Conservation (phyloP, 495 filamentous ascomycete genomes). For the Penicillium robsamsonii region DNA sequence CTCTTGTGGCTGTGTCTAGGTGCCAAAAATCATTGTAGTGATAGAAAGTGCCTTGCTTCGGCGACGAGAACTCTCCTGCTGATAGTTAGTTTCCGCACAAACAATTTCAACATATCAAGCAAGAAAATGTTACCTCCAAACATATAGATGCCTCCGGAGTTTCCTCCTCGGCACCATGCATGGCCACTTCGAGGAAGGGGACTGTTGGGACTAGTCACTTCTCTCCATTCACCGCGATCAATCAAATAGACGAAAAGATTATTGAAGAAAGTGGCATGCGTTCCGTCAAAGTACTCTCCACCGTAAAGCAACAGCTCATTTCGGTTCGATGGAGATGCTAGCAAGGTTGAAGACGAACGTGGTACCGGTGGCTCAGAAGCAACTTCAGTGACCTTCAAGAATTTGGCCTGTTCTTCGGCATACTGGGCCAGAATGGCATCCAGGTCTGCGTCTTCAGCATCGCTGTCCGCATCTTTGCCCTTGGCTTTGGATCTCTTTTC, state of each 20-base stretch:
- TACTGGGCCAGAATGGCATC: slow-evolving; percentile 97
- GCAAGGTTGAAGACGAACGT: slow-evolving; percentile 72
- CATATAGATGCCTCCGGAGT: slow-evolving; percentile 80
- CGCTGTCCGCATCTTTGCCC: slow-evolving; percentile 64
- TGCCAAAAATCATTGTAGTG: slow-evolving; percentile 99
- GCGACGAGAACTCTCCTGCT: slow-evolving; percentile 61
- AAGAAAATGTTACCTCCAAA: slow-evolving; percentile 66
- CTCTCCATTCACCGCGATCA: slow-evolving; percentile 81
- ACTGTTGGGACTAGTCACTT: slow-evolving; percentile 84
- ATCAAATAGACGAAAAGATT: slow-evolving; percentile 87
- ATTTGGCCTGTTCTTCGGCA: slow-evolving; percentile 76
- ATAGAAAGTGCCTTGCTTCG: slow-evolving; percentile 98
- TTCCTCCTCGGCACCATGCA: slow-evolving; percentile 85
- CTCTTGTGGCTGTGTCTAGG: slow-evolving; percentile 72
- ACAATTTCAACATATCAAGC: slow-evolving; percentile 28
- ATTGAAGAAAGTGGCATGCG: slow-evolving; percentile 62
- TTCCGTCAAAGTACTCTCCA: slow-evolving; percentile 70
- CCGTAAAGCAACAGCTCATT: slow-evolving; percentile 93
- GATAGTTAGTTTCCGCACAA: slow-evolving; percentile 31
- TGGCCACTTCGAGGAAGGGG: slow-evolving; percentile 90
- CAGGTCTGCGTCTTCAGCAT: slow-evolving; percentile 89
- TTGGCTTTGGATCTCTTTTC: slow-evolving; percentile 71
- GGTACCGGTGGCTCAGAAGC: slow-evolving; percentile 72
- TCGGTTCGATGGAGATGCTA: slow-evolving; percentile 78
- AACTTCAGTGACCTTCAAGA: slow-evolving; percentile 87